Conservation (phyloP, 2,329 filamentous ascomycete genomes). For the Lecanicillium sp. region DNA sequence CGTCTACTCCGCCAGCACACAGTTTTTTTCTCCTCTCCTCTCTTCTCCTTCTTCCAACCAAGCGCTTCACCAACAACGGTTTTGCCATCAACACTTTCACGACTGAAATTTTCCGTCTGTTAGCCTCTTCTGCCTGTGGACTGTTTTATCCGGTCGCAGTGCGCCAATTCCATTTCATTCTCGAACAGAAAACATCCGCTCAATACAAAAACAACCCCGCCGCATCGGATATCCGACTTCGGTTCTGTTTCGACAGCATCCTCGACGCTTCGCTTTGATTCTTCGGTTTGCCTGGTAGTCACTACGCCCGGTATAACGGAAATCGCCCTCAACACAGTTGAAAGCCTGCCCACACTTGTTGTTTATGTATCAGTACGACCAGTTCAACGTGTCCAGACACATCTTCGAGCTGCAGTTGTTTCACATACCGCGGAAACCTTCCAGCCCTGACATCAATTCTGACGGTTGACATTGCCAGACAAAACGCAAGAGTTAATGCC, state of each 20-base stretch:
- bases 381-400: constrained; percentile 86
- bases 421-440: constrained; percentile 91
- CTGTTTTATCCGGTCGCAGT: constrained; percentile 7
- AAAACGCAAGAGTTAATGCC: constrained; percentile 46
- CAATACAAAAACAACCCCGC: too few relatives aligned
- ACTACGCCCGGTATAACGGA: not conserved
- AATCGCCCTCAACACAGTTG: constrained; percentile 20
- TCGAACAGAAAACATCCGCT: too few relatives aligned
- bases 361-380: constrained; percentile 99
- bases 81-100: constrained; percentile 4
- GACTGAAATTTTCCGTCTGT: not conserved
- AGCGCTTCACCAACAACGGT: constrained; percentile 5
- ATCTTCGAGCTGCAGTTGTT: constrained; percentile 94
- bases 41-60: constrained; percentile 6
- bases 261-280: not conserved
- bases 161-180: constrained; percentile 1
- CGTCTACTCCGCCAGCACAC: not conserved
- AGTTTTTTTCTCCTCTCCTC: constrained; percentile 3
- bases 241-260: too few relatives aligned
- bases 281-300: not conserved
- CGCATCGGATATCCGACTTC: too few relatives aligned
- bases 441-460: constrained; percentile 80
- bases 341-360: constrained; percentile 37
- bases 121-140: constrained; percentile 6
- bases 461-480: constrained; percentile 66